Evolutionary conservation across 2,329 filamentous ascomycete genomes (phyloP).

Genomic region (Aureobasidium sp.): DNA sequence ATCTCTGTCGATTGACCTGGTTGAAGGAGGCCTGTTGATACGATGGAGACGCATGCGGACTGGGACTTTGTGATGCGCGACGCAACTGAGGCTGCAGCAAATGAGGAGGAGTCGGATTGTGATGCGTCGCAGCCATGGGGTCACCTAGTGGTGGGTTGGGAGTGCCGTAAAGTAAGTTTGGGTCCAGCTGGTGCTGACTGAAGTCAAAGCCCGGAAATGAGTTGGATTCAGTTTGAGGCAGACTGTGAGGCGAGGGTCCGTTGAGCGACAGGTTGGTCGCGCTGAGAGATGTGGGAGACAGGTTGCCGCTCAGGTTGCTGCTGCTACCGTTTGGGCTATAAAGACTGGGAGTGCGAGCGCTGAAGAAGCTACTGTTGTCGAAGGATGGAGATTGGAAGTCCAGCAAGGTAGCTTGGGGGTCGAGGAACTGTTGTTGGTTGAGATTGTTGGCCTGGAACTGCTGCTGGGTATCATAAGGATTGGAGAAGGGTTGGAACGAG

Average conservation of each 20-base stretch:
- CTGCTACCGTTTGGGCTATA: conserved; percentile 25
- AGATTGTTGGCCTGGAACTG: not conserved
- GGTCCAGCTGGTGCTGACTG: conserved; percentile 49
- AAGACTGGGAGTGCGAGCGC: conserved; percentile 18
- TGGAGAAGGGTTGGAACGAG: conserved; percentile 1
- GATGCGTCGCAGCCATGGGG: conserved; percentile 42
- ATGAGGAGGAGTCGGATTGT: conserved; percentile 47
- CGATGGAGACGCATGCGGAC: conserved; percentile 44
- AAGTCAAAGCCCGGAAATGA: conserved; percentile 51
- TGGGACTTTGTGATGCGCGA: conserved; percentile 45
- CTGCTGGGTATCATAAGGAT: conserved; percentile 1
- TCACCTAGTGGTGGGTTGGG: conserved; percentile 40
- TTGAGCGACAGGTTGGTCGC: conserved; percentile 22
- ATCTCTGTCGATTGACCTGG: conserved; percentile 47
- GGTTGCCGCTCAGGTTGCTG: conserved; percentile 29
- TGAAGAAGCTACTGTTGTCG: conserved; percentile 34
- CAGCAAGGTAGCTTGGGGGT: conserved; percentile 12
- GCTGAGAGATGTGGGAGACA: conserved; percentile 24
- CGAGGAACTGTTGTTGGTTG: conserved; percentile 10
- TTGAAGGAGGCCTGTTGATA: conserved; percentile 45
- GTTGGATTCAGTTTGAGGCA: conserved; percentile 23
- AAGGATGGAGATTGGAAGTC: conserved; percentile 1
- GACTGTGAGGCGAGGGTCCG: conserved; percentile 16
- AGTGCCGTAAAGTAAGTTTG: conserved; percentile 50
- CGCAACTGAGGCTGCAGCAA: conserved; percentile 45